Conservation (phyloP, 108 stramenopile species). For the Cylindrotheca closterium region DNA sequence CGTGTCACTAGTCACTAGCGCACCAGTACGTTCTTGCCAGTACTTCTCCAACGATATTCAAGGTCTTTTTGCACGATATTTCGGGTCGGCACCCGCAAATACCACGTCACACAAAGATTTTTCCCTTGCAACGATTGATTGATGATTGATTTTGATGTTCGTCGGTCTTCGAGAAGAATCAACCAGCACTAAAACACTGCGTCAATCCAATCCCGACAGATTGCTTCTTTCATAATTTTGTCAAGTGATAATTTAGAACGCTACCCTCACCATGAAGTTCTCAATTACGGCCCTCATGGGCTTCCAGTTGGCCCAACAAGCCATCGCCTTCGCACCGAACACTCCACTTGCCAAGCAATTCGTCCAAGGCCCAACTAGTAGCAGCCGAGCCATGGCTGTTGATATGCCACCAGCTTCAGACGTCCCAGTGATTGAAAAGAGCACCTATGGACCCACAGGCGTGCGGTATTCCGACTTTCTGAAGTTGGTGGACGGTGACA, state of each 20-base stretch:
- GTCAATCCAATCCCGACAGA: too few relatives aligned
- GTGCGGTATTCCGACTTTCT: conserved; percentile 78
- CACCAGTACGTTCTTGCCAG: not conserved
- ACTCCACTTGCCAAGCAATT: conserved; percentile 7
- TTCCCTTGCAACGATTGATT: too few relatives aligned
- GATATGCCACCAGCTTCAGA: conserved; percentile 20
- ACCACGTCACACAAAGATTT: too few relatives aligned
- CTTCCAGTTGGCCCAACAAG: conserved; percentile 38
- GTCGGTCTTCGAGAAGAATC: too few relatives aligned
- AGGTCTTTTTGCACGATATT: too few relatives aligned
- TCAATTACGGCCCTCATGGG: conserved; percentile 21
- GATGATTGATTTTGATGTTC: too few relatives aligned
- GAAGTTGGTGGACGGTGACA: conserved; percentile 57
- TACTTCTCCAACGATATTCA: too few relatives aligned
- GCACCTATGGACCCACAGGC: conserved; percentile 53
- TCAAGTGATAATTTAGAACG: too few relatives aligned
- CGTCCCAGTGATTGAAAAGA: conserved; percentile 41
- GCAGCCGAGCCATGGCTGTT: conserved; percentile 13
- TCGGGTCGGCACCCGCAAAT: too few relatives aligned
- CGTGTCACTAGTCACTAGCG: conserved; percentile 3
- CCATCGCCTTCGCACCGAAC: conserved; percentile 37
- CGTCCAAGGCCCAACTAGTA: not conserved
- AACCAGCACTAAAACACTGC: too few relatives aligned
- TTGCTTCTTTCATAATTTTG: too few relatives aligned
- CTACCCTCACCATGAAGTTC: conserved; percentile 62